Base-by-base conservation (phyloP, 768 basidiomycete genomes). In the Auriscalpium orientale region DNA sequence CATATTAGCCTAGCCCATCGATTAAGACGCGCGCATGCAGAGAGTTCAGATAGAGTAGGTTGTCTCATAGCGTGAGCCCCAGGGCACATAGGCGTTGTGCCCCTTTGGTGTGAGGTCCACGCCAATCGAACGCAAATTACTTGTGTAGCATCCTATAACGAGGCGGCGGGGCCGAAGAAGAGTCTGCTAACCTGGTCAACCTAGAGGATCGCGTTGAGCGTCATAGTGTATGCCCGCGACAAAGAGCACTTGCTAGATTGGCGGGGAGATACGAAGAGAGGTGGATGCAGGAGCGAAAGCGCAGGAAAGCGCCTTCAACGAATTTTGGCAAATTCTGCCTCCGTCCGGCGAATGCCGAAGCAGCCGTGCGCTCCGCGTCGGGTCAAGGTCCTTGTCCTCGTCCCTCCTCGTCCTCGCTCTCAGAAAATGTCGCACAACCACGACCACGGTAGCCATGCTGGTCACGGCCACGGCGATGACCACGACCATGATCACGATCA, bases 41-140 rank as follows among this genome's bases (percentile, higher is more conserved):
- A 21, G 37, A 46, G 35, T 65, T 84, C 83, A 85, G 83, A 72
- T 66, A 69, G 56, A 37, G 38, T 57, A 67, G 53, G 64, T 80
- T 83, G 85, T 89, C 87, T 89, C 88, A 89, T 79, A 70, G 66
- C 78, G 75, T 70, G 70, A 65, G 64, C 76, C 80, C 77, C 86
- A 86, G 85, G 81, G 76, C 72, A 74, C 67, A 80, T 84, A 74
- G 87, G 88, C 88, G 75, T 76, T 80, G 76, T 73, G 53, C 72
- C 82, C 86, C 79, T 89, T 87, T 85, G 81, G 78, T 73, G 63
- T 77, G 75, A 74, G 76, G 74, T 68, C 67, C 69, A 71, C 68
- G 75, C 68, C 72, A 66, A 71, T 90, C 88, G 86, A 89, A 89
- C 88, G 88, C 88, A 90, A 90, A 90, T 90, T 90, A 90, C 88